Evolutionary conservation across 192 early-diverging fungal genomes (phyloP).

Genomic region (Coemansia nantahalensis): DNA sequence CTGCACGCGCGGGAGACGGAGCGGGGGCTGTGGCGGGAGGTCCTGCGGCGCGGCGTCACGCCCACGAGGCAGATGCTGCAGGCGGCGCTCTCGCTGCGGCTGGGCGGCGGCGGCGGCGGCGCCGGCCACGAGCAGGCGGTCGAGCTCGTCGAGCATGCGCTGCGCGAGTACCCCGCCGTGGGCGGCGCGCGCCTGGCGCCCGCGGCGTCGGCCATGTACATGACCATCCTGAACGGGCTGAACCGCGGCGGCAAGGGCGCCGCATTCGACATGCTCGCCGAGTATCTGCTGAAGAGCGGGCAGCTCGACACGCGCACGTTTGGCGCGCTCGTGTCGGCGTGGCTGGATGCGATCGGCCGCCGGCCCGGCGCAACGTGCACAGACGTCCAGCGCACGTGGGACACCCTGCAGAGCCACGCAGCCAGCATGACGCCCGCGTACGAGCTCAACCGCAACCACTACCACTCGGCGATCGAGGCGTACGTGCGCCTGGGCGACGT

Average conservation of each 20-base stretch:
- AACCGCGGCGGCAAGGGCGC: constrained; percentile 18
- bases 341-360: constrained; percentile 37
- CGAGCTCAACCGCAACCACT: constrained; percentile 35
- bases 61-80: constrained; percentile 15
- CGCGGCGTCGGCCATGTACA: constrained; percentile 13
- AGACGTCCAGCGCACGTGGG: constrained; percentile 35
- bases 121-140: constrained; percentile 9
- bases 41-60: constrained; percentile 28
- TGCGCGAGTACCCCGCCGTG: constrained; percentile 7
- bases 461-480: constrained; percentile 42
- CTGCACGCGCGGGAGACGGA: constrained; percentile 19
- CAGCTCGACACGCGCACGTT: constrained; percentile 17
- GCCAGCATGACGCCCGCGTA: constrained; percentile 3
- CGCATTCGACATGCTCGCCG: constrained; percentile 31
- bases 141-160: constrained; percentile 17
- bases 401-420: constrained; percentile 6
- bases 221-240: constrained; percentile 34
- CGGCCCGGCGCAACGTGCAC: constrained; percentile 10
- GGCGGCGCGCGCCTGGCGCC: not conserved
- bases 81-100: constrained; percentile 13
- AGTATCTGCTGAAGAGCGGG: constrained; percentile 22
- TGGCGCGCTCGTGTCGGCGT: constrained; percentile 22
- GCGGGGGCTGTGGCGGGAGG: constrained; percentile 25
- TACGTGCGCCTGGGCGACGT: constrained; percentile 44
- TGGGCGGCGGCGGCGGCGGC: constrained; percentile 1